Evolutionary conservation across 1,139 yeast genomes (phyloP).

Genomic region (Lodderomyces oxycetoniae): DNA sequence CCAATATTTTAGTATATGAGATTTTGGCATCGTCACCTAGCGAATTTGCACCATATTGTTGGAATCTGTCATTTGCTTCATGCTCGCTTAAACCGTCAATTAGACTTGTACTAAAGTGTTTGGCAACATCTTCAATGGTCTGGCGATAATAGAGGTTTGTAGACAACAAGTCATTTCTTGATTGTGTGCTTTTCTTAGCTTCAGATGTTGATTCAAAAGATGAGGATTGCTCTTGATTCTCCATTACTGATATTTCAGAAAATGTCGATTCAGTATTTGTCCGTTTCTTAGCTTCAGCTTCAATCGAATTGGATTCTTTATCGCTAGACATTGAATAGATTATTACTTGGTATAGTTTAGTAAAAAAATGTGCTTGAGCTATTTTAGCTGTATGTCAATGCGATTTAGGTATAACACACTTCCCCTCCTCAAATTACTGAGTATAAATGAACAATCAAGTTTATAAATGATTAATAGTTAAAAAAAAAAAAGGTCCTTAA

Average conservation of each 20-base stretch:
- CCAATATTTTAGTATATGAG: slow-evolving; percentile 52
- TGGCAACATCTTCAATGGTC: slow-evolving; percentile 30
- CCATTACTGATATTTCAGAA: slow-evolving; percentile 8
- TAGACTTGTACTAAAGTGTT: slow-evolving; percentile 34
- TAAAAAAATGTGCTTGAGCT: no score
- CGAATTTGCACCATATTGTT: slow-evolving; percentile 51
- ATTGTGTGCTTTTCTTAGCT: background rate
- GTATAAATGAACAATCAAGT: no score
- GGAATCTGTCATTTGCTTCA: slow-evolving; percentile 25
- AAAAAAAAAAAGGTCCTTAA: no score
- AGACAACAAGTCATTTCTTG: background rate
- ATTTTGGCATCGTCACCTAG: slow-evolving; percentile 60
- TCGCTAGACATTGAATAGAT: no score
- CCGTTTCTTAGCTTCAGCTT: slow-evolving; percentile 1
- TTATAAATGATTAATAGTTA: no score
- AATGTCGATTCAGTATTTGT: slow-evolving; percentile 10
- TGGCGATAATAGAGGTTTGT: slow-evolving; percentile 26
- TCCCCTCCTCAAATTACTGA: no score
- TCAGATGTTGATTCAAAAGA: background rate
- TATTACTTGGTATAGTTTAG: no score
- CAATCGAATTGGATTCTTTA: background rate
- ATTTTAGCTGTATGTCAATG: no score
- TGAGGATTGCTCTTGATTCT: slow-evolving; percentile 1
- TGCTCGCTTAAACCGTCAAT: slow-evolving; percentile 44
- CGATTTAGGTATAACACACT: no score